Percentiles rank a stretch among this genome's conserved stretches.
Conservation (phyloP, 805 yeast genomes). For the Barnettozyma vustinii region DNA sequence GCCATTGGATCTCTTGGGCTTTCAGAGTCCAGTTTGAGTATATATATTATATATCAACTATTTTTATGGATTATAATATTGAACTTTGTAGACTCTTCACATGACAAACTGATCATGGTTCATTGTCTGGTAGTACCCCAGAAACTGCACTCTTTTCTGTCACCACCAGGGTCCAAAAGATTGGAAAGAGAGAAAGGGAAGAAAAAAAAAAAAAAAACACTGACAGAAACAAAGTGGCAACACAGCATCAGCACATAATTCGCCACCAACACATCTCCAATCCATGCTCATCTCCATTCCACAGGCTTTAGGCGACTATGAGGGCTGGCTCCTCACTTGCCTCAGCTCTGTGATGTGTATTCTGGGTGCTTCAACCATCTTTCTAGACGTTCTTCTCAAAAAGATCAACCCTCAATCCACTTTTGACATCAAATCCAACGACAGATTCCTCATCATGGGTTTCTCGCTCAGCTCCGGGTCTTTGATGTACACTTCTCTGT, state of each 20-base stretch:
- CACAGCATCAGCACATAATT: no score
- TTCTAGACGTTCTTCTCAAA: constrained; percentile 49
- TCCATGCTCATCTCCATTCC: not conserved
- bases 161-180: not conserved
- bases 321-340: constrained; percentile 63
- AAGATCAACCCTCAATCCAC: constrained; percentile 37
- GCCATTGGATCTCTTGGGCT: constrained; percentile 1
- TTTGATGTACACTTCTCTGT: constrained; percentile 70
- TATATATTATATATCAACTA: no score
- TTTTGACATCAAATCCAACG: constrained; percentile 54
- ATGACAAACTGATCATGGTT: not conserved
- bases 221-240: not conserved
- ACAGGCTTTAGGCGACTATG: constrained; percentile 9
- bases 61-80: no score
- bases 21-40: not conserved
- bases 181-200: no score
- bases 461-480: constrained; percentile 81
- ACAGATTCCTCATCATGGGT: constrained; percentile 64
- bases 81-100: no score
- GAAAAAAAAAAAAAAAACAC: not conserved
- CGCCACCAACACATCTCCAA: no score
- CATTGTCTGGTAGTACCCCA: no score
- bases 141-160: no score
- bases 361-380: constrained; percentile 65
- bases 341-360: constrained; percentile 68